Base-by-base conservation (phyloP, 2,329 filamentous ascomycete species). In the Ophiocordyceps camponoti-floridani region DNA sequence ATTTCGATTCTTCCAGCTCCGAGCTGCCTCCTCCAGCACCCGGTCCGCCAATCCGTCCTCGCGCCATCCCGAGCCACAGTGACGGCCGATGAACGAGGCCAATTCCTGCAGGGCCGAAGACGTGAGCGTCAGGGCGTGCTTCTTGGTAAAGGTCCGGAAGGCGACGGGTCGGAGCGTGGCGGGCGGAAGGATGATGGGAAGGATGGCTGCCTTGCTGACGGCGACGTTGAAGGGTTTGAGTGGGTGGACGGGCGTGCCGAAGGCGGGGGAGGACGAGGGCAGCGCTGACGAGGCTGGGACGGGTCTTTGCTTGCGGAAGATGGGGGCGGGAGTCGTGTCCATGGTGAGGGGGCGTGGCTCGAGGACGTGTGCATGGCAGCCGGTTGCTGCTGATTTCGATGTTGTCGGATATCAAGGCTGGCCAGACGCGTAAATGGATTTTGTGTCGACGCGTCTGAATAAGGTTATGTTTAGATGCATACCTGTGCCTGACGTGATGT, bases 81-180 rank as follows among this genome's bases (percentile, higher is more conserved):
- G 83, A 53, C 84, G 81, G 11, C 91, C 93, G 44, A 98, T 82
- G 60, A 98, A 98, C 1, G 76, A 73, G 18, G 91, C 88, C 30
- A 98, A 71, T 42, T 84, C 77, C 59, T 89, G 80, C 5, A 98
- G 68, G 0, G 91, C 86, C 0, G 87, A 78, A 0, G 89, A 91
- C 8, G 84, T 88, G 44, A 98, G 75, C 0, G 88, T 96, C 46
- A 98, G 69, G 53, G 89, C 93, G 64, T 98, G 86, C 58, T 96
- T 98, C 62, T 95, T 95, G 2, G 91, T 98, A 52, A 98, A 94
- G 0, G 85, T 93, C 42, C 91, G 79, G 57, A 98, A 96, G 9
- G 91, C 93, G 18, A 96, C 71, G 2, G 91, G 89, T 49, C 93
- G 75, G 38, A 98, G 67, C 0, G 84, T 93, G 10, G 86, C 77